Conservation (phyloP, 805 yeast species). For the Candida bentonensis region DNA sequence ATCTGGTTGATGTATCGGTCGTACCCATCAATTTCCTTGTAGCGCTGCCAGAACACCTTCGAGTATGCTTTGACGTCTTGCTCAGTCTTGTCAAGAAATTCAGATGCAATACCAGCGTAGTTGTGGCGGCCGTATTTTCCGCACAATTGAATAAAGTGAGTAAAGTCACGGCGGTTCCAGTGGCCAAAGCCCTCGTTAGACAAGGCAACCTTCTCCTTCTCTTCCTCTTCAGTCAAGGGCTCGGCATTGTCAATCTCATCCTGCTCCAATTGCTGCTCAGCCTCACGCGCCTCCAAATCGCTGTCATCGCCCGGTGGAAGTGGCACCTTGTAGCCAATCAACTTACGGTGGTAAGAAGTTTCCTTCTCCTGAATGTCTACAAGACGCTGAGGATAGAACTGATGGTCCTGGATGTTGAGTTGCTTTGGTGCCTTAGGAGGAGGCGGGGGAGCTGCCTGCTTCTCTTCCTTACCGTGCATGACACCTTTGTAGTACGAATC, state of each 20-base stretch:
- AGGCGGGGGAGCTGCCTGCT: constrained; percentile 42
- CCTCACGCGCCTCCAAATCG: constrained; percentile 29
- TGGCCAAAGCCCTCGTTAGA: constrained; percentile 56
- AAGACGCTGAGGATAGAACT: constrained; percentile 70
- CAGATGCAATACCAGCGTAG: constrained; percentile 53
- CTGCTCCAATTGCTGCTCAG: constrained; percentile 46
- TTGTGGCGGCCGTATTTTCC: constrained; percentile 75
- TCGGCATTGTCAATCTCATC: constrained; percentile 62
- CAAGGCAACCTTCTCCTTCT: constrained; percentile 47
- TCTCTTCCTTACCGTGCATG: constrained; percentile 40
- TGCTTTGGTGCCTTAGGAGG: constrained; percentile 58
- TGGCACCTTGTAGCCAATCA: constrained; percentile 49
- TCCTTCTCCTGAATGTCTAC: constrained; percentile 70
- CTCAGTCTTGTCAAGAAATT: constrained; percentile 65
- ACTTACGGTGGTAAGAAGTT: constrained; percentile 59
- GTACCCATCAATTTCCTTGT: constrained; percentile 71
- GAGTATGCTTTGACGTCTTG: constrained; percentile 75
- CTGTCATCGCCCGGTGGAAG: constrained; percentile 38
- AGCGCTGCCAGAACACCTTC: constrained; percentile 66
- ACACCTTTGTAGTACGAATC: constrained; percentile 80
- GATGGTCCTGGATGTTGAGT: constrained; percentile 74
- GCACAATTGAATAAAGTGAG: constrained; percentile 58
- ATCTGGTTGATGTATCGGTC: constrained; percentile 72
- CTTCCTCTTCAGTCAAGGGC: constrained; percentile 68
- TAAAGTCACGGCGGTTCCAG: constrained; percentile 84